A percentile compares a stretch with the other conserved stretches of the same genome.
Conservation (phyloP, 192 early-diverging fungal genomes). For the Rhizophagus prolifer region DNA sequence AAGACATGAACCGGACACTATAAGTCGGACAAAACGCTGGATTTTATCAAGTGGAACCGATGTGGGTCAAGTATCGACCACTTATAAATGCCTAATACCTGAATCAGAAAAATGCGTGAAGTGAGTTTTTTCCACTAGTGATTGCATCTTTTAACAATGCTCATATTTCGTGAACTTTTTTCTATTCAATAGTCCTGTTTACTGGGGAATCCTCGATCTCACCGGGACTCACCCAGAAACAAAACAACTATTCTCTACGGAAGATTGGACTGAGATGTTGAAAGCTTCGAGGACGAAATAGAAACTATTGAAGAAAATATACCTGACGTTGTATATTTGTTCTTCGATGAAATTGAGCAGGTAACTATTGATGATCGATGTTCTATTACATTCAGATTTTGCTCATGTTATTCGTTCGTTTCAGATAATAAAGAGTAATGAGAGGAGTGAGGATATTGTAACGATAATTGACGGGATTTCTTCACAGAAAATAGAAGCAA, state of each 20-base stretch:
- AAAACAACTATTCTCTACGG: constrained; percentile 24
- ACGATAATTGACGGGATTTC: constrained; percentile 25
- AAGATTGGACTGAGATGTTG: constrained; percentile 29
- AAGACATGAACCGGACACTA: constrained; percentile 23
- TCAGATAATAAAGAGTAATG: constrained; percentile 29
- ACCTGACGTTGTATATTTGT: constrained; percentile 30
- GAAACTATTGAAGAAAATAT: constrained; percentile 23
- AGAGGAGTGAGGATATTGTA: constrained; percentile 12
- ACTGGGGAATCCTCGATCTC: constrained; percentile 33
- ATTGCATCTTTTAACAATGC: constrained; percentile 29
- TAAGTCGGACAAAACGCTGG: constrained; percentile 17
- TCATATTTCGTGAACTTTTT: constrained; percentile 23
- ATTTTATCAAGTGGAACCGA: constrained; percentile 27
- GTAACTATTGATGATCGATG: constrained; percentile 27
- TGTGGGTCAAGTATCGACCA: constrained; percentile 24
- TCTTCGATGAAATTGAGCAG: constrained; percentile 31
- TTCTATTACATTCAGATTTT: constrained; percentile 28
- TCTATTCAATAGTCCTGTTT: constrained; percentile 25
- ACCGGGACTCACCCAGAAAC: constrained; percentile 29
- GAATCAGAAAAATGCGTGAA: constrained; percentile 26
- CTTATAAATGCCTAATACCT: constrained; percentile 13
- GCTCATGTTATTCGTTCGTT: constrained; percentile 16
- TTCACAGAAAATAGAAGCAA: constrained; percentile 14
- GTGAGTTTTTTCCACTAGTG: constrained; percentile 24
- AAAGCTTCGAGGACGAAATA: constrained; percentile 30